Percentiles rank a stretch among this genome's conserved stretches.
Evolutionary conservation across 371 early-diverging fungal genomes (phyloP).

Genomic region (Phascolomyces articulosus): DNA sequence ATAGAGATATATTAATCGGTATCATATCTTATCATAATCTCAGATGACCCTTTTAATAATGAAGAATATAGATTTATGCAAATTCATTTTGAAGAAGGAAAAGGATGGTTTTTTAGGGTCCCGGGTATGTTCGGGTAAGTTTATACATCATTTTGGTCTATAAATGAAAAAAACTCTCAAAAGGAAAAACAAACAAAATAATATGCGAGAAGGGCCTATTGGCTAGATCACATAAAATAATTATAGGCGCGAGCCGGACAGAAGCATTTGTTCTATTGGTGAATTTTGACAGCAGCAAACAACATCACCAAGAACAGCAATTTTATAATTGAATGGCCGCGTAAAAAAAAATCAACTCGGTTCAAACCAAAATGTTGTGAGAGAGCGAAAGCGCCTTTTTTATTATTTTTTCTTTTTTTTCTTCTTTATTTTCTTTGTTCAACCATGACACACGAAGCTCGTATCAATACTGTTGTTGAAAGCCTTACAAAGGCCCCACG

Average conservation of each 20-base stretch:
- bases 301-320: not conserved
- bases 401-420: slow-evolving; percentile 4
- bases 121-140: not conserved
- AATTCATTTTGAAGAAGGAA: too few relatives aligned
- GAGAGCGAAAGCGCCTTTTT: not conserved
- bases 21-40: slow-evolving; percentile 3
- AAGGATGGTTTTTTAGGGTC: not conserved
- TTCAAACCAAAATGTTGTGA: slow-evolving; percentile 2
- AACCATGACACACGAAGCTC: slow-evolving; percentile 36
- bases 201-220: too few relatives aligned
- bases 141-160: too few relatives aligned
- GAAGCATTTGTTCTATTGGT: too few relatives aligned
- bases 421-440: slow-evolving; percentile 11
- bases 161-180: not conserved
- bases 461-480: slow-evolving; percentile 36
- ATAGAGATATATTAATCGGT: too few relatives aligned
- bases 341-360: not conserved
- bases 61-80: not conserved
- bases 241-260: too few relatives aligned
- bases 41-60: not conserved
- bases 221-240: too few relatives aligned
- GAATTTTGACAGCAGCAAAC: not conserved
- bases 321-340: not conserved
- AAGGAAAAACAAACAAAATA: too few relatives aligned
- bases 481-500: slow-evolving; percentile 37